These are phyloP conservation scores for Cymbopogon flexuosus DNA, from an alignment of 202 grass and related monocot species.

Conservation along the genomic window DNA sequence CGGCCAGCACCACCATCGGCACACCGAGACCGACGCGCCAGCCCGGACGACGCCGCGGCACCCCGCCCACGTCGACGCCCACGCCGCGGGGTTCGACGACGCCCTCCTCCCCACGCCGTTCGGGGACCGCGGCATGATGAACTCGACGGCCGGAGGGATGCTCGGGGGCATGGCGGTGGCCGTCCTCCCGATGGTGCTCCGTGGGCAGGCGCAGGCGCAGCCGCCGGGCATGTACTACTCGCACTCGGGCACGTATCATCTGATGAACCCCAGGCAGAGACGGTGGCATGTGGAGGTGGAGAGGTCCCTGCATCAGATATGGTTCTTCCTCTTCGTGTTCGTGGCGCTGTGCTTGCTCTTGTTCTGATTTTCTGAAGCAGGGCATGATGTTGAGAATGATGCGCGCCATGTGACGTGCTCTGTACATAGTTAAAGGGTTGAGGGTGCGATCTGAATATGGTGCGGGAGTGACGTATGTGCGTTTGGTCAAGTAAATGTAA, in stretches of 20 bases:
- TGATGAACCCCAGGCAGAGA: slow-evolving; percentile 48
- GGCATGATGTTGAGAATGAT: not conserved
- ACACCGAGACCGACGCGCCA: not conserved
- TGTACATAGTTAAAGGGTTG: slow-evolving; percentile 5
- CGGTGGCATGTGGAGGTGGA: slow-evolving; percentile 49
- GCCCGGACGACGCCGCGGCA: not conserved
- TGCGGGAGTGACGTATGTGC: not conserved
- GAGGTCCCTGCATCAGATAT: slow-evolving; percentile 61
- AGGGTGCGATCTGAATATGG: not conserved
- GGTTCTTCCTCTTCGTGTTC: slow-evolving; percentile 60
- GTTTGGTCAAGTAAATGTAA: not conserved
- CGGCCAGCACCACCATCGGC: not conserved
- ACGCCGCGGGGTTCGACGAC: not conserved
- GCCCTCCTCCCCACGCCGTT: slow-evolving; percentile 17
- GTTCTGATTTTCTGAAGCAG: slow-evolving; percentile 58
- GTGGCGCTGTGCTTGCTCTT: slow-evolving; percentile 58
- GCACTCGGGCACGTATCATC: slow-evolving; percentile 39
- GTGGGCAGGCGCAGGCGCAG: slow-evolving; percentile 34
- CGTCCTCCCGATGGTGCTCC: slow-evolving; percentile 42
- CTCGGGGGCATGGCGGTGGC: slow-evolving; percentile 47
- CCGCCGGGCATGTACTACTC: slow-evolving; percentile 26
- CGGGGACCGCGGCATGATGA: slow-evolving; percentile 5
- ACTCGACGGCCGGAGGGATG: slow-evolving; percentile 39
- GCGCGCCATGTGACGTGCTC: not conserved
- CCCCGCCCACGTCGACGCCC: not conserved